phyloP scores from a whole-genome alignment of 352 stramenopile species.

The Globisporangium megalacanthum region DNA sequence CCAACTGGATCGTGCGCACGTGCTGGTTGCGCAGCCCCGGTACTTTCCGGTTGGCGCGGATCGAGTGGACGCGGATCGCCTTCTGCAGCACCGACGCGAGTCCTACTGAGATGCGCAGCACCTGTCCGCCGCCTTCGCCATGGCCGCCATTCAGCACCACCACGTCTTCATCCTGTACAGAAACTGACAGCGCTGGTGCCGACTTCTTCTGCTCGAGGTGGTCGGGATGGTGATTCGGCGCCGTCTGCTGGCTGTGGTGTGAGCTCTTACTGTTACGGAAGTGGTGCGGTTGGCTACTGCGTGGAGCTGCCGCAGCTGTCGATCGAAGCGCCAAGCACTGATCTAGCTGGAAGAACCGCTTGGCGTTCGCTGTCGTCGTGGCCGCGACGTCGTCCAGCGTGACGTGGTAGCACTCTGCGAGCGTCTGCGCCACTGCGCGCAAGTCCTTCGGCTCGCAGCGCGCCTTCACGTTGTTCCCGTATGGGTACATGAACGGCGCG shows the following conservation, averaged over 20 bases:
- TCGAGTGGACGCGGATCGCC: constrained; percentile 65
- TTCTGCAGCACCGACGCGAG: constrained; percentile 62
- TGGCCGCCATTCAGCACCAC: constrained; percentile 45
- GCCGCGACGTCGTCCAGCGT: constrained; percentile 33
- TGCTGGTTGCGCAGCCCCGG: constrained; percentile 82
- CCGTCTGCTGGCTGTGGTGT: neutral
- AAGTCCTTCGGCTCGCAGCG: constrained; percentile 69
- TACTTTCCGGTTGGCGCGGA: constrained; percentile 63
- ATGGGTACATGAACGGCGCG: constrained; percentile 73
- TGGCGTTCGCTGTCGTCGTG: constrained; percentile 44
- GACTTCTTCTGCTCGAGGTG: constrained; percentile 4
- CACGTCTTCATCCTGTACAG: neutral
- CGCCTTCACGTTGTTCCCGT: constrained; percentile 25
- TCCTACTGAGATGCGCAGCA: constrained; percentile 77
- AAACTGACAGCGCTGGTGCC: neutral
- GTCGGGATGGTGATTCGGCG: neutral
- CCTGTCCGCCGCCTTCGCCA: constrained; percentile 86
- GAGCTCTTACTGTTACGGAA: neutral
- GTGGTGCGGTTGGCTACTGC: neutral
- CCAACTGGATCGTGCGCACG: constrained; percentile 67
- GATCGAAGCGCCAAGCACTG: constrained; percentile 9
- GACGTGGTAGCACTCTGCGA: constrained; percentile 38
- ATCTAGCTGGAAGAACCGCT: constrained; percentile 41
- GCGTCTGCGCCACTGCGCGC: constrained; percentile 46
- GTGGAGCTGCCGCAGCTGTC: neutral